Percentiles rank a stretch among this genome's conserved stretches.
Conservation (phyloP, 345 rosid genomes). For the Eutrema japonicum region DNA sequence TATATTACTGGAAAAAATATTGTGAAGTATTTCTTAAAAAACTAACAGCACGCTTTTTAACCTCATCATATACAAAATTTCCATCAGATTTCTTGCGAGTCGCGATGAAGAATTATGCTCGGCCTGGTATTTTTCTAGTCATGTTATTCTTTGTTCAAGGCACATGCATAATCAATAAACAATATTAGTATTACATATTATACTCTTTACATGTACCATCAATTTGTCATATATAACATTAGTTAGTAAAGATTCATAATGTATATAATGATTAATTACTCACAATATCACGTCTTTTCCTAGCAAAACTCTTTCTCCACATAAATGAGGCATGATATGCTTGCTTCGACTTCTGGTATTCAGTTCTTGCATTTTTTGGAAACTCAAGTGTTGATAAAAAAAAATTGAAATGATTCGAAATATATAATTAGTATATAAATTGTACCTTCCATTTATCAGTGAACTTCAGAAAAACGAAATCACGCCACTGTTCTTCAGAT, state of each 20-base stretch:
- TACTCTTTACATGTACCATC: background rate
- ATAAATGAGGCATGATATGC: background rate
- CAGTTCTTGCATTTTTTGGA: background rate
- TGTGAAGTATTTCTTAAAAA: too few relatives aligned
- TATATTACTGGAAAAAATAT: too few relatives aligned
- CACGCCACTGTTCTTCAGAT: background rate
- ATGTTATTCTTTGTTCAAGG: too few relatives aligned
- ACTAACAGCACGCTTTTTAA: too few relatives aligned
- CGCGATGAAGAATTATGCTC: too few relatives aligned
- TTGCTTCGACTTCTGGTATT: background rate
- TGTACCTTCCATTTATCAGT: constrained; percentile 4
- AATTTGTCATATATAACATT: background rate
- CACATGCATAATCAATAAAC: background rate
- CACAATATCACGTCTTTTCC: background rate
- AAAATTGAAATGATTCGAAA: background rate
- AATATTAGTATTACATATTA: background rate
- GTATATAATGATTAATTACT: background rate
- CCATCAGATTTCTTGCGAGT: too few relatives aligned
- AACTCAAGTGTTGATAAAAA: background rate
- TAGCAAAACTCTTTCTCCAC: background rate
- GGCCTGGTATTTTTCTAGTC: too few relatives aligned
- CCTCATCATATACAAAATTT: too few relatives aligned
- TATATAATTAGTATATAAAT: background rate
- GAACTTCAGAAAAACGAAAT: background rate
- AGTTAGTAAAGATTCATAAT: background rate